Evolutionary conservation across 1,284 basidiomycete species (phyloP), one percentile per base, ranked within the genome.

Genomic region (Termitomyces sp.): DNA sequence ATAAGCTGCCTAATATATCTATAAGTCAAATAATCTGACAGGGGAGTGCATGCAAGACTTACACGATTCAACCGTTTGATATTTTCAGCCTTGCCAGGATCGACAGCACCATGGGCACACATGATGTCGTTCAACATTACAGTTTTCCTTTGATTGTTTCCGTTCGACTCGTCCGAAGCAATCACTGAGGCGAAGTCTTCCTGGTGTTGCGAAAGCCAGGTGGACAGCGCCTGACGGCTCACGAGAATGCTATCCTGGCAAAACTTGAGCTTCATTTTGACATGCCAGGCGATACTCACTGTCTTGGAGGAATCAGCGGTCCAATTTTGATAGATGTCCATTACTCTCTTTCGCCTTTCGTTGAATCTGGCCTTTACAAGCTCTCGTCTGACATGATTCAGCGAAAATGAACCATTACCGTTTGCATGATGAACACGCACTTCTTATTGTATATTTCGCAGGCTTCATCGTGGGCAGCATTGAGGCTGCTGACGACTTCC

Each of bases 1-100:
- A 60, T 77, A 79, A n/a, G 78, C 76, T 52, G 62, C 62, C 86
- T 87, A 54, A 55, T 17, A 34, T 24, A 19, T 38, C 30, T 4
- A 31, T 42, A 2, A 34, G 31, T 42, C 38, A 46, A 39, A 52
- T 6, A 49, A 10, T 28, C 26, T n/a, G 21, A 33, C 13, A 26
- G 13, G 34, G 12, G 5, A 33, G 36, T 36, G n/a, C 12, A 30
- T 36, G n/a, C 45, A 40, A 39, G 50, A 38, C 72, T 50, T 45
- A 84, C 83, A 64, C 68, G 62, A 38, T 67, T 70, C 38, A 92
- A 77, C 52, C 83, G 77, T 64, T 91, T 92, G 80, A 91, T 85
- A 58, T 79, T 70, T 47, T 64, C 63, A 1, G 77, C 75, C 62
- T 80, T 82, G 21, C 64, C 62, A 10, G 86, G 86, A 67, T 86